Conservation (phyloP, 805 yeast species). For the Cephaloascus albidus region DNA sequence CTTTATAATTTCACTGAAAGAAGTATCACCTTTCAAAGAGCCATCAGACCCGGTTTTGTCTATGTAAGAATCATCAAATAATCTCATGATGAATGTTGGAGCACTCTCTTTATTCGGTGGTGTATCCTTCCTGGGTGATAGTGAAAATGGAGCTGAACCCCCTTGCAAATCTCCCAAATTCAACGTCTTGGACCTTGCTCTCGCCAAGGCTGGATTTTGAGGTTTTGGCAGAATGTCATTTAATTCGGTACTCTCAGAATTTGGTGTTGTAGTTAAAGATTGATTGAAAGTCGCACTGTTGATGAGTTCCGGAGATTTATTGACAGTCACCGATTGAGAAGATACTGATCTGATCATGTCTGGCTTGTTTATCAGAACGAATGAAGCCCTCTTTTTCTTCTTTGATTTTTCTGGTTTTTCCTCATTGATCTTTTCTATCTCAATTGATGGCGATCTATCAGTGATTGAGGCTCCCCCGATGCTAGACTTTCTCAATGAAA, state of each 20-base stretch:
- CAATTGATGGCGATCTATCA: background rate
- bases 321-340: background rate
- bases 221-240: background rate
- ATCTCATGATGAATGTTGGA: background rate
- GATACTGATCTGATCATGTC: background rate
- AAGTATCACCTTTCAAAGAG: no score
- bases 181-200: conserved; percentile 1
- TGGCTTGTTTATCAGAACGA: background rate
- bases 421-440: background rate
- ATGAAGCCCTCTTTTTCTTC: background rate
- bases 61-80: background rate
- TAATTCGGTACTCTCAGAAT: background rate
- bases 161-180: conserved; percentile 1
- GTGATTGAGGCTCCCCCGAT: background rate
- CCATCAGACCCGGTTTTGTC: background rate
- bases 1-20: background rate
- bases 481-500: background rate
- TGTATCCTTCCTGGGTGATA: background rate
- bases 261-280: background rate
- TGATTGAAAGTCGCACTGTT: background rate
- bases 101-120: background rate
- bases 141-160: background rate
- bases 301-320: background rate
- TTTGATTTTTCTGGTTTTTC: background rate
- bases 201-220: background rate